Base-by-base conservation (phyloP, 2,329 filamentous ascomycete species). In the Bimuria novae-zelandiae region DNA sequence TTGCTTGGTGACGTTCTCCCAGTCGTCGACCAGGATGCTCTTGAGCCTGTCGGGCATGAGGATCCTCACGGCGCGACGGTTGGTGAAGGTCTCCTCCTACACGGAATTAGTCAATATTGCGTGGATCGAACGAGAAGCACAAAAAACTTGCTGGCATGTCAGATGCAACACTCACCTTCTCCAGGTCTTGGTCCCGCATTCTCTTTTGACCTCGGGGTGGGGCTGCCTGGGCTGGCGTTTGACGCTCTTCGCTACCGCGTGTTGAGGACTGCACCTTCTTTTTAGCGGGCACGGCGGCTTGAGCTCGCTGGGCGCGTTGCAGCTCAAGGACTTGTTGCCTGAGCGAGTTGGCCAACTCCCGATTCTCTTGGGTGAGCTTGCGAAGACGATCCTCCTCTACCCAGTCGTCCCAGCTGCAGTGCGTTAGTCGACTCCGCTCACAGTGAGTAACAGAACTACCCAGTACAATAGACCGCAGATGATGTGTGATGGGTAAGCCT, bases 1-100 rank as follows among this genome's bases (percentile, higher is more conserved):
- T 70, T 95, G 94, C 77, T 97, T 97, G 51, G 94, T 99, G 56
- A 99, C 87, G 65, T 97, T 96, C 75, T 99, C 94, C 94, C 94
- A 99, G 73, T 99, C 94, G 71, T 99, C 94, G 19, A 99, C 94
- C 3, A 99, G 84, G 57, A 96, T 83, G 14, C 89, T 90, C 78
- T 97, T 97, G 61, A 99, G 82, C 60, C 89, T 85, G 69, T 97
- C 94, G 0, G 94, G 92, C 59, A 97, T 86, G 44, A 87, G 82
- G 36, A 99, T 83, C 64, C 91, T 90, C 66, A 99, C 88, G 16
- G 91, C 90, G 17, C 93, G 92, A 52, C 92, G 87, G 57, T 83
- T 82, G 68, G 92, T 85, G 71, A 96, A 99, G 4, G 83, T 80
- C 56, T 97, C 94, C 78, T 97, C 94, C 92, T 97, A 75, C 10